Percentiles rank a stretch among this genome's conserved stretches.
Conservation (phyloP, 352 stramenopile genomes). For the Blastocystis sp. region DNA sequence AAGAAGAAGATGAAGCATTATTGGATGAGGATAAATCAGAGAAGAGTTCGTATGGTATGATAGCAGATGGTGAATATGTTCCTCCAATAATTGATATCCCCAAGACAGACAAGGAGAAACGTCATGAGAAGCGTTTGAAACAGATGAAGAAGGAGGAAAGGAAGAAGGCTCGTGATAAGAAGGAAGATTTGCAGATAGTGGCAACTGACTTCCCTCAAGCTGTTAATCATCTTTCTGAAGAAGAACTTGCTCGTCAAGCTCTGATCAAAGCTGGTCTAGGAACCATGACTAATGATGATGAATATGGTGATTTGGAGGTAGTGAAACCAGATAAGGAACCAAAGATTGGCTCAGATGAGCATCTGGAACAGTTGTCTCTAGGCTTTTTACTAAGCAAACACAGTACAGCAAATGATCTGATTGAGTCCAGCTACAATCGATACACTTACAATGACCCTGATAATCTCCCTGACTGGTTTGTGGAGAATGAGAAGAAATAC, state of each 20-base stretch:
- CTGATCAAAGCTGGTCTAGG: conserved; percentile 78
- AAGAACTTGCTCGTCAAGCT: conserved; percentile 70
- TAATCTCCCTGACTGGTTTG: conserved; percentile 90
- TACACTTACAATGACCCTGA: conserved; percentile 94
- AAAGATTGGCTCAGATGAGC: conserved; percentile 74
- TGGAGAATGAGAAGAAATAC: conserved; percentile 87
- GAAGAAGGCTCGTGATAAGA: conserved; percentile 63
- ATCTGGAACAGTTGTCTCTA: conserved; percentile 86
- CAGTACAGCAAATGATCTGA: conserved; percentile 89
- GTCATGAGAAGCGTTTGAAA: conserved; percentile 90
- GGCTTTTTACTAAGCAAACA: conserved; percentile 94
- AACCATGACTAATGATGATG: conserved; percentile 66
- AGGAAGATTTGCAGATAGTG: conserved; percentile 34
- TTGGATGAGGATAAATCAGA: conserved; percentile 15
- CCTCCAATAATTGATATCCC: conserved; percentile 75
- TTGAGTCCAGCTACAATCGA: conserved; percentile 97
- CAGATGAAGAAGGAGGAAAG: conserved; percentile 71
- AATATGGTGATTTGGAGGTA: conserved; percentile 65
- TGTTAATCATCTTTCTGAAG: conserved; percentile 52
- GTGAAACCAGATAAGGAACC: conserved; percentile 68
- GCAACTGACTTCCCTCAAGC: conserved; percentile 49
- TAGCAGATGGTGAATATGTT: conserved; percentile 6
- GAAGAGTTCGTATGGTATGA: background rate
- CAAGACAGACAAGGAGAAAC: conserved; percentile 94
- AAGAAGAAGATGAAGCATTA: conserved; percentile 7